Conservation (phyloP, 805 yeast genomes). For the Allodekkera sacchari region DNA sequence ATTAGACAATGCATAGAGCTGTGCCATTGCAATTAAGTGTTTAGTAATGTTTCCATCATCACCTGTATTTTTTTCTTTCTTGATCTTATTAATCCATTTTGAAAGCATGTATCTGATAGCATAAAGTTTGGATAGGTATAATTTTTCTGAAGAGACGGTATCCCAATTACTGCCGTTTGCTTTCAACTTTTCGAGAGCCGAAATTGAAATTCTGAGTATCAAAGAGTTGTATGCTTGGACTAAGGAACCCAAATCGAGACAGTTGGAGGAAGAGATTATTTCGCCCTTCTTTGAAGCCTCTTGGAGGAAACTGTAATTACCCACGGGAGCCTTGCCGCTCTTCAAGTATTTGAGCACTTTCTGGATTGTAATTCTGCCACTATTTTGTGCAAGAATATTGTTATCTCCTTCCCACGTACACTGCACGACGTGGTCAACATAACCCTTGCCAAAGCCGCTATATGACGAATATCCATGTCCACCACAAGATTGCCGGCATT, state of each 20-base stretch:
- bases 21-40: slow-evolving; percentile 46
- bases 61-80: slow-evolving; percentile 7
- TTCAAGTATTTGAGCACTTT: slow-evolving; percentile 29
- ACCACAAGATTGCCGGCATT: slow-evolving; percentile 89
- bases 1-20: slow-evolving; percentile 54
- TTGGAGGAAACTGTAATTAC: slow-evolving; percentile 33
- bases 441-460: slow-evolving; percentile 83
- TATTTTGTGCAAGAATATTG: slow-evolving; percentile 72
- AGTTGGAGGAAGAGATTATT: slow-evolving; percentile 23
- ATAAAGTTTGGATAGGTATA: slow-evolving; percentile 40
- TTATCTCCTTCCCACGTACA: slow-evolving; percentile 99
- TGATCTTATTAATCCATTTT: slow-evolving; percentile 28
- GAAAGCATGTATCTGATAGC: slow-evolving; percentile 40
- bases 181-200: slow-evolving; percentile 25
- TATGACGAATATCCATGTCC: slow-evolving; percentile 96
- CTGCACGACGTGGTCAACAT: slow-evolving; percentile 92
- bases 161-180: slow-evolving; percentile 35
- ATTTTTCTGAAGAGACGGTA: slow-evolving; percentile 36
- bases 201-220: slow-evolving; percentile 31
- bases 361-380: slow-evolving; percentile 71
- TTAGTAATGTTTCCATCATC: slow-evolving; percentile 35
- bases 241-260: slow-evolving; percentile 24
- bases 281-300: slow-evolving; percentile 20
- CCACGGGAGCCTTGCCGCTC: slow-evolving; percentile 37
- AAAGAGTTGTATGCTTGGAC: slow-evolving; percentile 32